Percentiles rank a stretch among this genome's conserved stretches.
phyloP scores from a whole-genome alignment of 2,329 filamentous ascomycete species.

The Ceratocystis cubensis region DNA sequence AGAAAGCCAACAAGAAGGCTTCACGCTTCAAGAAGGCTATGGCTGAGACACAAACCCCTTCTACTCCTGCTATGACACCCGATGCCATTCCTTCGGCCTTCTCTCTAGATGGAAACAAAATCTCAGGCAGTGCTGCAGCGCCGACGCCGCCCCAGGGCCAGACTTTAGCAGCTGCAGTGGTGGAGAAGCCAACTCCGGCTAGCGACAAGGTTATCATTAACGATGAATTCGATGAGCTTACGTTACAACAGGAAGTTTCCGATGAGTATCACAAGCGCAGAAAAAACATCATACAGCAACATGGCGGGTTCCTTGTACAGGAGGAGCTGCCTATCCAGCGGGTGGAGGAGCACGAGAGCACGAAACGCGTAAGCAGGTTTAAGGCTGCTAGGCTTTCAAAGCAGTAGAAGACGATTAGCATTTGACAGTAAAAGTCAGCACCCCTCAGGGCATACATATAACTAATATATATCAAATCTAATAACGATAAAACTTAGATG shows the following conservation, averaged over 20 bases:
- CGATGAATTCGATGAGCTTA: conserved; percentile 43
- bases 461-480: too few species aligned
- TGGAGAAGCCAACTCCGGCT: conserved; percentile 39
- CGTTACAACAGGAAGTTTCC: conserved; percentile 60
- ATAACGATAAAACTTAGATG: too few species aligned
- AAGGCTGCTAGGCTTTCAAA: conserved; percentile 54
- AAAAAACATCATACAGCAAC: conserved; percentile 67
- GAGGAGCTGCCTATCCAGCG: conserved; percentile 55
- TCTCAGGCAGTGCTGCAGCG: conserved; percentile 35
- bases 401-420: conserved; percentile 28
- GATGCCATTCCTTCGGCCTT: conserved; percentile 18
- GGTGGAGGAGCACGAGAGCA: conserved; percentile 53
- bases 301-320: conserved; percentile 69
- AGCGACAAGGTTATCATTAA: conserved; percentile 16
- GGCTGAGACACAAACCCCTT: not conserved
- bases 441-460: too few species aligned
- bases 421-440: too few species aligned
- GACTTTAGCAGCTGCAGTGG: conserved; percentile 47
- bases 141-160: conserved; percentile 30
- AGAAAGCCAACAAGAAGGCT: conserved; percentile 27
- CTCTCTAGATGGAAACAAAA: conserved; percentile 17
- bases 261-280: conserved; percentile 72
- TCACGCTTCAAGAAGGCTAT: conserved; percentile 42
- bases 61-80: conserved; percentile 15
- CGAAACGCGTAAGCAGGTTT: conserved; percentile 57